phyloP scores from a whole-genome alignment of 805 yeast genomes.

The Saturnispora besseyi region DNA sequence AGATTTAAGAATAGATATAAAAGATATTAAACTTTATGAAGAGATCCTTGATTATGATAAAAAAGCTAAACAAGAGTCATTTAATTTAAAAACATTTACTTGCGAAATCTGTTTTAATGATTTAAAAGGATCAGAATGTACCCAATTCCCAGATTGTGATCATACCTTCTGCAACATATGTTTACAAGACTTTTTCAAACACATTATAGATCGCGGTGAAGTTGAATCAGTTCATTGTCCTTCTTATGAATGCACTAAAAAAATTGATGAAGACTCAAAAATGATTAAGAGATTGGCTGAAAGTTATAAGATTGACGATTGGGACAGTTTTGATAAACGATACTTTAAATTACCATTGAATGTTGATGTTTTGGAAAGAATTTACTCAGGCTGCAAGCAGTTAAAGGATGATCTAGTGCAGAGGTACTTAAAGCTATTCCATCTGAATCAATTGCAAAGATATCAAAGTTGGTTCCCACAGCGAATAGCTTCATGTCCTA shows the following conservation, averaged over 20 bases:
- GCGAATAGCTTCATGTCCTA: slow-evolving; percentile 43
- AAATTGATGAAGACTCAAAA: slow-evolving; percentile 14
- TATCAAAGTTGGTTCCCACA: slow-evolving; percentile 38
- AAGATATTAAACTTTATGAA: slow-evolving; percentile 8
- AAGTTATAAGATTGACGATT: slow-evolving; percentile 15
- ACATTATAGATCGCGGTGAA: slow-evolving; percentile 39
- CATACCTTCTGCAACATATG: slow-evolving; percentile 45
- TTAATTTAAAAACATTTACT: slow-evolving; percentile 31
- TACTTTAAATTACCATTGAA: slow-evolving; percentile 37
- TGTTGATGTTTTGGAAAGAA: slow-evolving; percentile 25
- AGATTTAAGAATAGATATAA: slow-evolving; percentile 25
- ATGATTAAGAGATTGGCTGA: slow-evolving; percentile 8
- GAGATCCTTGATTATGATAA: slow-evolving; percentile 13
- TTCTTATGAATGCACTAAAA: slow-evolving; percentile 36
- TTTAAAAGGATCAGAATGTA: slow-evolving; percentile 36
- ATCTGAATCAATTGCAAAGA: slow-evolving; percentile 33
- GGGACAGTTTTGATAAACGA: slow-evolving; percentile 26
- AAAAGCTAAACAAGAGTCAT: slow-evolving; percentile 21
- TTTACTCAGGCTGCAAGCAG: slow-evolving; percentile 19
- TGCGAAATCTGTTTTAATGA: slow-evolving; percentile 53
- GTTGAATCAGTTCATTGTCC: slow-evolving; percentile 51
- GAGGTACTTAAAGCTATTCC: slow-evolving; percentile 33
- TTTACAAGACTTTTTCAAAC: slow-evolving; percentile 32
- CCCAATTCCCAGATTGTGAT: slow-evolving; percentile 33
- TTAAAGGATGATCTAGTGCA: slow-evolving; percentile 11